phyloP scores from a whole-genome alignment of 306 rosid genomes.

The Begonia loranthoides region DNA sequence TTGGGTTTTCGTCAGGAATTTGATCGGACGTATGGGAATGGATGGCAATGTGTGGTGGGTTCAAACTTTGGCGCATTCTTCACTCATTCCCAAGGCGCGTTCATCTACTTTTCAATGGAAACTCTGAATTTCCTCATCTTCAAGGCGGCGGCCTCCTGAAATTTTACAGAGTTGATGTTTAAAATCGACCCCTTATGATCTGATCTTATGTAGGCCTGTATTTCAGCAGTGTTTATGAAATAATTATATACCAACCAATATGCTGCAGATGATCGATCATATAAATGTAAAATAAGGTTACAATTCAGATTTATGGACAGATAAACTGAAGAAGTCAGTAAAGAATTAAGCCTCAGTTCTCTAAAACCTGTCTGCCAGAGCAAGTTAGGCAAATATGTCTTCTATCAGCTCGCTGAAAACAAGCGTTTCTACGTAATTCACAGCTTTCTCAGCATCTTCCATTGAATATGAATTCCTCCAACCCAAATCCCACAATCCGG shows the following conservation, averaged over 20 bases:
- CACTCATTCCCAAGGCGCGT: slow-evolving; percentile 51
- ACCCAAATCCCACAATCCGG: slow-evolving; percentile 68
- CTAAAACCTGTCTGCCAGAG: not conserved
- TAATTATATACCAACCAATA: slow-evolving; percentile 2
- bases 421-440: slow-evolving; percentile 39
- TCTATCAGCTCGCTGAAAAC: slow-evolving; percentile 55
- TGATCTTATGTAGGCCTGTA: no score
- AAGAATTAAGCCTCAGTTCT: no score
- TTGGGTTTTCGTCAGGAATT: slow-evolving; percentile 32
- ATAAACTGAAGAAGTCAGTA: no score
- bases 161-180: no score
- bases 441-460: slow-evolving; percentile 63
- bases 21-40: slow-evolving; percentile 50
- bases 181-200: no score
- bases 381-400: slow-evolving; percentile 44
- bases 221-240: slow-evolving; percentile 2
- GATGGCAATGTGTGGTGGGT: slow-evolving; percentile 91
- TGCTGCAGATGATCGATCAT: slow-evolving; percentile 8
- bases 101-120: slow-evolving; percentile 64
- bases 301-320: no score
- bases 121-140: slow-evolving; percentile 64
- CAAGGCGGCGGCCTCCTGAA: slow-evolving; percentile 38
- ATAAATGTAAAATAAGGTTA: no score
- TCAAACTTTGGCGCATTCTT: slow-evolving; percentile 68
- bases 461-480: slow-evolving; percentile 56